Percentiles rank a stretch among this genome's conserved stretches.
phyloP scores from a whole-genome alignment of 1,284 basidiomycete genomes.

The Uromyces viciae-fabae region DNA sequence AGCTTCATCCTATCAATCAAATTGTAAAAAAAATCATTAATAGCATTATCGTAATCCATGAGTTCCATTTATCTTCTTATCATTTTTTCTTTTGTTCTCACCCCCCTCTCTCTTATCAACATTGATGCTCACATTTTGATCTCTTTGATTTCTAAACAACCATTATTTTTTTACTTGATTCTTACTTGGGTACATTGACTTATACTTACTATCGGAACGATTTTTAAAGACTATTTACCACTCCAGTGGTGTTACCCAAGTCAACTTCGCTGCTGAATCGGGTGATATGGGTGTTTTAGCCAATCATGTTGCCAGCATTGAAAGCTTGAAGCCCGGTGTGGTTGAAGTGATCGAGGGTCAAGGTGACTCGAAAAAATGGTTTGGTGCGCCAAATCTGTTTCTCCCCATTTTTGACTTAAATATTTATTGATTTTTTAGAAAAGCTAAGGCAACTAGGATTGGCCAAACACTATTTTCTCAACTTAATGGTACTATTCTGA shows the following conservation, averaged over 20 bases:
- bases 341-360: conserved; percentile 83
- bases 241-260: conserved; percentile 82
- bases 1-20: not conserved
- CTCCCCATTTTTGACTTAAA: not conserved
- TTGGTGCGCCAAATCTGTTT: conserved; percentile 66
- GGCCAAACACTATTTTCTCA: not conserved
- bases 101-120: too few relatives aligned
- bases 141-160: too few relatives aligned
- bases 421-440: too few relatives aligned
- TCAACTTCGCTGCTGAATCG: conserved; percentile 85
- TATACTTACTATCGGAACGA: not conserved
- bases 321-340: conserved; percentile 84
- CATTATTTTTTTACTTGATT: too few relatives aligned
- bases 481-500: not conserved
- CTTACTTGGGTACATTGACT: too few relatives aligned
- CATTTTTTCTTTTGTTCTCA: too few relatives aligned
- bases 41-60: not conserved
- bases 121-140: too few relatives aligned
- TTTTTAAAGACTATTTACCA: conserved; percentile 71
- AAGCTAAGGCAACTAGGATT: too few relatives aligned
- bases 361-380: conserved; percentile 83
- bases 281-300: conserved; percentile 98
- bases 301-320: conserved; percentile 90
- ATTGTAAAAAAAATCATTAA: not conserved
- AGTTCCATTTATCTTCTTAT: not conserved